phyloP scores from a whole-genome alignment of 176 grass and related monocot species.

The sorghum (Sorghum bicolor) region DNA sequence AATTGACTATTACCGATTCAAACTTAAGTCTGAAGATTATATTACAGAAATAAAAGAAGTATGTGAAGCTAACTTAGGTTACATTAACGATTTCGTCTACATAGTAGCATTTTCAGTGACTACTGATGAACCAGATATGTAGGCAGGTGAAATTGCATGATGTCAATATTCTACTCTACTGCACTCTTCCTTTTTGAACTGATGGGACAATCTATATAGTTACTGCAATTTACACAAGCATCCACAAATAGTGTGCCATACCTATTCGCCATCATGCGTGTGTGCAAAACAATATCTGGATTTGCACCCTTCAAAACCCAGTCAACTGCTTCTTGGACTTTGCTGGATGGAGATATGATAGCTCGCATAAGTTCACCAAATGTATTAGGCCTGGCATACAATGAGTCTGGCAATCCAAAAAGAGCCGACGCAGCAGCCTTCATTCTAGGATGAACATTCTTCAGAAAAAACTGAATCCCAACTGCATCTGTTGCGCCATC shows the following conservation, averaged over 20 bases:
- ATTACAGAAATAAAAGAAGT: conserved; percentile 2
- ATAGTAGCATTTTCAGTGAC: conserved; percentile 6
- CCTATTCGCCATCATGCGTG: conserved; percentile 90
- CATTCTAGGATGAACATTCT: conserved; percentile 74
- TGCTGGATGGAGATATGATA: conserved; percentile 60
- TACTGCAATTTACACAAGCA: not conserved
- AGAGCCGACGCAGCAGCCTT: conserved; percentile 52
- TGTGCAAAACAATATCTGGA: conserved; percentile 86
- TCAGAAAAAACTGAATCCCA: conserved; percentile 85
- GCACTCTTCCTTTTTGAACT: not conserved
- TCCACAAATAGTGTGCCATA: conserved; percentile 13
- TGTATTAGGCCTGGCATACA: conserved; percentile 66
- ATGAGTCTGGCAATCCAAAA: conserved; percentile 48
- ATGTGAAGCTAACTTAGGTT: not conserved
- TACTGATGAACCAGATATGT: not conserved
- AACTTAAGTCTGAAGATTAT: not conserved
- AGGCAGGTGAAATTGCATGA: conserved; percentile 1
- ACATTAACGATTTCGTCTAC: not conserved
- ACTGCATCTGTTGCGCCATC: conserved; percentile 74
- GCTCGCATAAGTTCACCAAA: conserved; percentile 83
- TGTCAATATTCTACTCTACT: not conserved
- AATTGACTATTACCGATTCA: not conserved
- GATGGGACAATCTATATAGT: not conserved
- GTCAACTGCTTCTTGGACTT: conserved; percentile 57
- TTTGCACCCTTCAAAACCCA: conserved; percentile 59